Evolutionary conservation across 2,329 filamentous ascomycete species (phyloP), one percentile per base, ranked within the genome.

Genomic region (Dactylonectria macrodidyma): DNA sequence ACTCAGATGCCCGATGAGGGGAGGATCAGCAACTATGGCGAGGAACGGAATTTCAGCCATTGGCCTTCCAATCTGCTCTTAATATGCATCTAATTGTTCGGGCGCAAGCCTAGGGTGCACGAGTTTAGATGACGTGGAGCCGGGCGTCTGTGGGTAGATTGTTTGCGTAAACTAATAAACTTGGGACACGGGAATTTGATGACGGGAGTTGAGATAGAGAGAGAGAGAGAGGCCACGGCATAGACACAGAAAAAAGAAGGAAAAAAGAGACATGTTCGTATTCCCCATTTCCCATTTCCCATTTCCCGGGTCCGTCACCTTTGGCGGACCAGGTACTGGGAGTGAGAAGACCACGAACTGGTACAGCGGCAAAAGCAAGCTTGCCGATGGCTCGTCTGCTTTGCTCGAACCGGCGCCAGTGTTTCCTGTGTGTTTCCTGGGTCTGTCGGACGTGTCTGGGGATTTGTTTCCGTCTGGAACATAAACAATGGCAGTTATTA

Each of bases 401-500:
- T 65, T 48, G 67, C 59, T 52, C 70, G 70, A 55, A 50, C 59
- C 46, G 38, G 48, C 56, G 57, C 59, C 67, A 68, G 60, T 65
- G 67, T 71, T 71, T 71, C 69, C 65, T 61, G 41, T 52, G 55
- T 52, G 70, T 71, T 73, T 72, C 69, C 66, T 63, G 33, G 51
- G n/a, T 30, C 30, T 12, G 3, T 14, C 16, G 26, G 10, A 61
- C 60, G 55, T 48, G 58, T 54, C 66, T 66, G 59, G 63, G 62
- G 63, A 67, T 70, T 41, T 72, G 71, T 74, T 74, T 74, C 70
- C 58, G 55, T 55, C 59, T 48, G 62, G 61, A 55, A 67, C 60
- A 70, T 55, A 62, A 60, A 67, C 44, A 26, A 30, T 47, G 47
- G 59, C 52, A 7, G 24, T 9, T 54, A 16, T 19, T 19, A 24